phyloP scores from a whole-genome alignment of 106 monocot genomes.

The Dendrobium nobile region DNA sequence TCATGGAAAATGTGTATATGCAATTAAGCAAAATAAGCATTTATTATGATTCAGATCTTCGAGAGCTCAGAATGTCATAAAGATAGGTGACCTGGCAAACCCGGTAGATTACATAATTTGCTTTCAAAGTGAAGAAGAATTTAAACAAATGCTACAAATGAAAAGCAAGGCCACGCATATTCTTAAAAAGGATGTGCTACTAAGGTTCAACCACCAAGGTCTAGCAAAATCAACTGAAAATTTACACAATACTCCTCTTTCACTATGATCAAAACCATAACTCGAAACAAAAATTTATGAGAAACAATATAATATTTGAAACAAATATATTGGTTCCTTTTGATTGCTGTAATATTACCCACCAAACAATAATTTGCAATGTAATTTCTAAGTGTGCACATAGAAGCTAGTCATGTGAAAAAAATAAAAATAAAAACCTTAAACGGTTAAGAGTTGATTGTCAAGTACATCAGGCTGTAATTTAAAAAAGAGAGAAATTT shows the following conservation, averaged over 20 bases:
- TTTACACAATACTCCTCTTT: neutral
- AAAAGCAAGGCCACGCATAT: neutral
- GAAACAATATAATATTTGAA: neutral
- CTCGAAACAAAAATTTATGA: neutral
- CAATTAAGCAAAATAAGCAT: neutral
- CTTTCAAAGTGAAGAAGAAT: neutral
- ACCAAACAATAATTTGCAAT: neutral
- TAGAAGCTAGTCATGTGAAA: neutral
- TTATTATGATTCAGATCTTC: neutral
- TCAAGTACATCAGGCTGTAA: slow-evolving; percentile 1
- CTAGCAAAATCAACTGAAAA: neutral
- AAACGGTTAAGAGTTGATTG: neutral
- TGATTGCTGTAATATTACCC: neutral
- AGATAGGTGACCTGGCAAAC: neutral
- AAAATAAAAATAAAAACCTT: neutral
- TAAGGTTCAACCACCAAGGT: neutral
- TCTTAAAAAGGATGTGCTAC: neutral
- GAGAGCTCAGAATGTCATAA: neutral
- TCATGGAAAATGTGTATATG: neutral
- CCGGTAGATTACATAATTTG: neutral
- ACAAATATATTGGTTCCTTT: neutral
- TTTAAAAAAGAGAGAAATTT: neutral
- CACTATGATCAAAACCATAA: neutral
- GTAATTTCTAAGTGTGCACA: neutral
- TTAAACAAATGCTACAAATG: neutral